Evolutionary conservation across 1,139 yeast genomes (phyloP), one percentile per base, ranked within the genome.

Genomic region (Yamadazyma mexicana): DNA sequence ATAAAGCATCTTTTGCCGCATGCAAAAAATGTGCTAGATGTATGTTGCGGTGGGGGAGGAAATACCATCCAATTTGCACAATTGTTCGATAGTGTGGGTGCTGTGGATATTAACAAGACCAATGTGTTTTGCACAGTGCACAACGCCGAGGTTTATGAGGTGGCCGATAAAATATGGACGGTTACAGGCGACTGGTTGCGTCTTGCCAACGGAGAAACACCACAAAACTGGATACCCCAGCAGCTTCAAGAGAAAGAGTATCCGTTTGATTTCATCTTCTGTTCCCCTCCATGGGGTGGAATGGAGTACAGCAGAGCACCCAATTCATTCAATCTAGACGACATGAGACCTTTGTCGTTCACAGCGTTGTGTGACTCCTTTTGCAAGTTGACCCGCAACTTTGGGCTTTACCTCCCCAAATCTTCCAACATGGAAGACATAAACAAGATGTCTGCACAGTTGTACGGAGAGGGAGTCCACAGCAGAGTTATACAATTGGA

Each of bases 281-380:
- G 83, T 17, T 87, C 96, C 5, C 98, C 98, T 0, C 98, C 98
- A 0, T 92, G 98, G 98, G 98, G 98, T 12, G 98, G 98, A 0
- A 88, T 94, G 0, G 58, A 64, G 4, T 92, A 91, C 61, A 62
- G 66, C 26, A 52, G 64, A 9, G 49, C 57, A 1, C 49, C 55
- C 3, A 66, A 66, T 1, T 51, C 57, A 0, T 86, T 79, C 64
- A 80, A 82, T 47, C 45, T 64, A 30, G 43, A 48, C 38, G 17
- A 49, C 34, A 58, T 69, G 74, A 55, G 64, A 39, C 91, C 94
- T 2, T 64, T 80, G 38, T 61, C 68, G 1, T 51, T 84, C 3
- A 64, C 69, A n/a, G 57, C 60, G 17, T 55, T 83, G 17, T 57
- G 83, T 31, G 38, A 40, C 9, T 71, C 72, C 14, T 59, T 81